Evolutionary conservation across 495 filamentous ascomycete genomes (phyloP).

Genomic region (Xylaria acuta): DNA sequence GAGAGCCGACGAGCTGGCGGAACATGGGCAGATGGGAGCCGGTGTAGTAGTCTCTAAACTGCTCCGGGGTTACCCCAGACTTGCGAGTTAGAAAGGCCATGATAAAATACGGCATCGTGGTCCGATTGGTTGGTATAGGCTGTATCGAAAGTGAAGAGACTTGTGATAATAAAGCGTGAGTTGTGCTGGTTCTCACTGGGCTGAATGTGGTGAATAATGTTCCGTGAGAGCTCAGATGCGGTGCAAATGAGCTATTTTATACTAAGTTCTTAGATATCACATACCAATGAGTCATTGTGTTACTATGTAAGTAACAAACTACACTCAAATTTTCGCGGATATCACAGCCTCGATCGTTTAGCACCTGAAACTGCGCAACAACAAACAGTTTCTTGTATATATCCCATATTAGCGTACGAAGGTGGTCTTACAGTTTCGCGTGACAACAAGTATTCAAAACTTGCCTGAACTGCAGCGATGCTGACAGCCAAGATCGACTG

Average conservation of each 20-base stretch:
- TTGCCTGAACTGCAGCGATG: not conserved
- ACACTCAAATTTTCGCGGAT: not conserved
- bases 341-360: not conserved
- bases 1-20: slow-evolving; percentile 34
- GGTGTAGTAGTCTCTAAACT: slow-evolving; percentile 46
- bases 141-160: not conserved
- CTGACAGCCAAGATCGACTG: not conserved
- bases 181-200: not conserved
- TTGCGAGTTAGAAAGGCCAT: slow-evolving; percentile 42
- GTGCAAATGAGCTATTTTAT: not conserved
- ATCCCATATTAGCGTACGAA: not conserved
- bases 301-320: not conserved
- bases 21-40: slow-evolving; percentile 42
- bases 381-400: not conserved
- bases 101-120: slow-evolving; percentile 31
- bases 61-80: slow-evolving; percentile 34
- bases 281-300: not conserved
- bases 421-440: not conserved
- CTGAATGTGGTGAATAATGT: not conserved
- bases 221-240: not conserved
- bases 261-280: not conserved
- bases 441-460: not conserved
- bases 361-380: not conserved
- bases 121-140: not conserved
- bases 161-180: not conserved